Conservation (phyloP, 768 basidiomycete genomes). For the Suillus spraguei region DNA sequence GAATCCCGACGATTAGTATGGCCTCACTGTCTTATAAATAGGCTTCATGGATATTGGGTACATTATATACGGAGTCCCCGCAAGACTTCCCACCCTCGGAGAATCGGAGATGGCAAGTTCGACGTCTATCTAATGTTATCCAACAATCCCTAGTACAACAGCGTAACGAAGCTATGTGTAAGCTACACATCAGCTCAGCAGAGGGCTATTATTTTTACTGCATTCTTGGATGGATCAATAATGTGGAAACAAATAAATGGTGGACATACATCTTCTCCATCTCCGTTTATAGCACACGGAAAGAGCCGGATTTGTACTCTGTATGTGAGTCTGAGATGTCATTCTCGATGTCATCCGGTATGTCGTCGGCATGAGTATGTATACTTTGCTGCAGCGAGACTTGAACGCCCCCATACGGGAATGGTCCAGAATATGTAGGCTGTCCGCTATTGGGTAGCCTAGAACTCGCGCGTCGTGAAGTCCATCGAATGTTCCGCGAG, state of each 20-base stretch:
- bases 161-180: background rate
- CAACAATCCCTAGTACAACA: background rate
- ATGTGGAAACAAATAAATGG: too few species aligned
- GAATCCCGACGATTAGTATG: background rate
- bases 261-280: background rate
- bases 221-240: background rate
- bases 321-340: background rate
- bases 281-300: conserved; percentile 10
- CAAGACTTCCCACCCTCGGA: background rate
- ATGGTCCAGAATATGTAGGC: conserved; percentile 1
- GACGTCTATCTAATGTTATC: background rate
- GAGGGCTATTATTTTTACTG: background rate
- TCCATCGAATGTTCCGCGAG: conserved; percentile 10
- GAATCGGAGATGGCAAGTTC: too few species aligned
- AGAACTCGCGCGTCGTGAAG: background rate
- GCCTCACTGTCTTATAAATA: background rate
- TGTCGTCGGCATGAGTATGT: conserved; percentile 14
- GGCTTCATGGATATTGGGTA: background rate
- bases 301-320: background rate
- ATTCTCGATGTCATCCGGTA: conserved; percentile 2
- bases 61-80: background rate
- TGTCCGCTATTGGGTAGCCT: background rate
- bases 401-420: conserved; percentile 14
- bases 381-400: conserved; percentile 11
- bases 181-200: background rate